A percentile compares a stretch with the other conserved stretches of the same genome.
These are phyloP conservation scores for Candida buenavistaensis DNA, from an alignment of 1,139 yeast species.

Conservation along the genomic window DNA sequence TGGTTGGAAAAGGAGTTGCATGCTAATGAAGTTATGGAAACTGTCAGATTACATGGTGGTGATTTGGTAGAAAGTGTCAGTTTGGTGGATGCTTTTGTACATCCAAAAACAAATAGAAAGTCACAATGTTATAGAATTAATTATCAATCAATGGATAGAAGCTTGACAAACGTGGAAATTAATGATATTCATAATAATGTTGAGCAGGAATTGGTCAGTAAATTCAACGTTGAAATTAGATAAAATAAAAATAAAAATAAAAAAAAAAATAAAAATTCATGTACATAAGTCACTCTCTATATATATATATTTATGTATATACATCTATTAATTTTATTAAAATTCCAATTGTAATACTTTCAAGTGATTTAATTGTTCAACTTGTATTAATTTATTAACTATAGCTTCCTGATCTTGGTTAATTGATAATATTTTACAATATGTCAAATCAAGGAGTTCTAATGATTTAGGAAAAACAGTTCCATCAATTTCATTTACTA, in stretches of 20 bases:
- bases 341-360: constrained; percentile 8
- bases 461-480: constrained; percentile 16
- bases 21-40: constrained; percentile 91
- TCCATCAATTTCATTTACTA: constrained; percentile 11
- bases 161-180: constrained; percentile 78
- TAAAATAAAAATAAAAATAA: constrained; percentile 19
- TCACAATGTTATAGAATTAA: constrained; percentile 88
- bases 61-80: constrained; percentile 87
- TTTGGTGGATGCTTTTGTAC: constrained; percentile 76
- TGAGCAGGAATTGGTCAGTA: constrained; percentile 50
- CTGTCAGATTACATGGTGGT: constrained; percentile 81
- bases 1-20: constrained; percentile 70
- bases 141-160: constrained; percentile 95
- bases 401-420: constrained; percentile 2
- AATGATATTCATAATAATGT: constrained; percentile 69
- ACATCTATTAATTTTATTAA: background rate
- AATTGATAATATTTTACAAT: constrained; percentile 14
- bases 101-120: constrained; percentile 75
- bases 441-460: constrained; percentile 18
- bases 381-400: constrained; percentile 4
- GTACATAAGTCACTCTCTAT: background rate
- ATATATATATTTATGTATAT: constrained; percentile 1
- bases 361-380: constrained; percentile 6
- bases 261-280: background rate
- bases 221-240: constrained; percentile 64